Evolutionary conservation across 1,284 basidiomycete genomes (phyloP), one percentile per base, ranked within the genome.

Genomic region (Schizopora paradoxa): DNA sequence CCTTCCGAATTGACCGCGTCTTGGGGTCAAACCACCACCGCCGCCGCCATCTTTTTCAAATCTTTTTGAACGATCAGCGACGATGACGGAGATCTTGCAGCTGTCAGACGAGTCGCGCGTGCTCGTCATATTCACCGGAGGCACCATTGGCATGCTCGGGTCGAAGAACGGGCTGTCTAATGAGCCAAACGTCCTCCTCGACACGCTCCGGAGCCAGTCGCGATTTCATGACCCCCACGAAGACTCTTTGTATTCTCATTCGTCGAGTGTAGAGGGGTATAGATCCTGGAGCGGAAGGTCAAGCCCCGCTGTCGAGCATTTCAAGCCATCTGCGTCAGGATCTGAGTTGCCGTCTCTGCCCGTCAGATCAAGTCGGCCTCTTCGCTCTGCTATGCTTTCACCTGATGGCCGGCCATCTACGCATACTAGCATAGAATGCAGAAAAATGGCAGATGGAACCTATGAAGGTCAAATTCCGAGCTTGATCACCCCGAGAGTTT

Each of bases 91-190:
- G 5, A 23, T 16, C 22, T 40, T 18, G 13, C 40, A 39, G 26
- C 61, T 74, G 25, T 69, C 74, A 26, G 77, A 85, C 55, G 88
- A 91, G 60, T 79, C 86, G 21, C 73, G 77, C 43, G 89, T 94
- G 4, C 79, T 93, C 23, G 44, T 91, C 51, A 81, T 94, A 37
- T 91, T 91, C 66, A 77, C 76, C 44, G 90, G 91, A 41, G 90
- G 88, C 23, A 92, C 89, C 0, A 87, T 92, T 54, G 88, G 88
- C 8, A 91, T 91, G 89, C 80, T 91, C 32, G 73, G 86, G 28
- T 27, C 18, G n/a, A n/a, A 22, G 4, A 25, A 75, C 82, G 52
- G 89, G 91, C 41, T 93, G 92, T 61, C 85, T 87, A 10, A 91
- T 8, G 91, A 93, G 59, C 88, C 91, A 0, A 82, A 83, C 54